A percentile compares a stretch with the other conserved stretches of the same genome.
Conservation (phyloP, 164 flowering plant genomes). For the Hamamelis virginiana region DNA sequence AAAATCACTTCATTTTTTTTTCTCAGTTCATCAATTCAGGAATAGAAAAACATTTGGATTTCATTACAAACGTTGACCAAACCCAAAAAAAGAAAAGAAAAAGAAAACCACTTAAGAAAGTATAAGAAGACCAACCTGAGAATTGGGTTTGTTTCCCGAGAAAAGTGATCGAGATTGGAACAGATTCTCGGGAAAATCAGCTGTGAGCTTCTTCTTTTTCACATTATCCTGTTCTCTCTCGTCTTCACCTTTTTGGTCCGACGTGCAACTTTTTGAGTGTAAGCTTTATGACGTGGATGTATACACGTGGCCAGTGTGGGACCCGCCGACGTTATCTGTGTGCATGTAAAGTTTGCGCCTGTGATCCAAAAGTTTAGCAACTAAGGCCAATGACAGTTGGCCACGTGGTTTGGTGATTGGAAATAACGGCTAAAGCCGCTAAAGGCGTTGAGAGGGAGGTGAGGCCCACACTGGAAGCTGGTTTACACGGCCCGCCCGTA, state of each 20-base stretch:
- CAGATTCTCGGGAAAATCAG: background rate
- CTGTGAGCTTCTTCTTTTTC: background rate
- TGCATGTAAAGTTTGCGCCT: conserved; percentile 13
- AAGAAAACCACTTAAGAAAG: background rate
- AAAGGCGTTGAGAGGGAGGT: no score
- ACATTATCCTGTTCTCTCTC: conserved; percentile 1
- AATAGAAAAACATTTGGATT: no score
- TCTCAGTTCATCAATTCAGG: no score
- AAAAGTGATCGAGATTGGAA: background rate
- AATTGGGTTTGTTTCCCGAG: background rate
- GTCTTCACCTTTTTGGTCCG: conserved; percentile 11
- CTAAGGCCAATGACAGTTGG: conserved; percentile 5
- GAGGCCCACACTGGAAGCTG: no score
- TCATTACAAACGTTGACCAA: no score
- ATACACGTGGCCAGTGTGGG: conserved; percentile 16
- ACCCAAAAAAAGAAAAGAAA: no score
- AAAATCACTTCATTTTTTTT: no score
- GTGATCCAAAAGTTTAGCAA: conserved; percentile 23
- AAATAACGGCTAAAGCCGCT: no score
- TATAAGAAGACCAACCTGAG: background rate
- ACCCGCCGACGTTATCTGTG: conserved; percentile 21
- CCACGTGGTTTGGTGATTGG: conserved; percentile 1
- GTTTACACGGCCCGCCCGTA: no score
- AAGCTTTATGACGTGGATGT: conserved; percentile 26
- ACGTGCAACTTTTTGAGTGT: conserved; percentile 16